A percentile compares a stretch with the other conserved stretches of the same genome.
These are phyloP conservation scores for Rubus parviflorus DNA, from an alignment of 306 rosid genomes.

Conservation along the genomic window DNA sequence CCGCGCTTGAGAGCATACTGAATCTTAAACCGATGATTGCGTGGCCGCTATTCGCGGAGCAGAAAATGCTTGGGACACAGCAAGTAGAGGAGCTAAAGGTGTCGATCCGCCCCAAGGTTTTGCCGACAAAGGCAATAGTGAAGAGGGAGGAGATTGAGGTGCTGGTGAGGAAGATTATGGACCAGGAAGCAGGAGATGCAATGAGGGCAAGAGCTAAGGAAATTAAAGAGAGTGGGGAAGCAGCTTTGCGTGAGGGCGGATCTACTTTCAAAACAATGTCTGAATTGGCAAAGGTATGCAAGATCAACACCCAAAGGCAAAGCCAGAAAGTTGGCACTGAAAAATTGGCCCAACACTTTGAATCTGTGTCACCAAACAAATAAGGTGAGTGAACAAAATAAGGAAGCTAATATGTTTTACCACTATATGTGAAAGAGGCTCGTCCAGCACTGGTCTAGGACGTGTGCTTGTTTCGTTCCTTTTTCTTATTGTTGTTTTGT, in stretches of 20 bases:
- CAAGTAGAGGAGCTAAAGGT: conserved; percentile 40
- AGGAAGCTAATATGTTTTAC: too few species aligned
- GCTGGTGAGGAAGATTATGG: conserved; percentile 47
- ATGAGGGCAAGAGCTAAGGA: conserved; percentile 31
- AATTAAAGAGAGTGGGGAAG: conserved; percentile 17
- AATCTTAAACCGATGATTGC: conserved; percentile 44
- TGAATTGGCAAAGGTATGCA: conserved; percentile 7
- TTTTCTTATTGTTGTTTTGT: too few species aligned
- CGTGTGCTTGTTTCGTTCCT: too few species aligned
- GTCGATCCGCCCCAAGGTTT: conserved; percentile 9
- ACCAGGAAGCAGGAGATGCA: conserved; percentile 24
- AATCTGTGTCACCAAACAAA: neutral
- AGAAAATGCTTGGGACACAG: conserved; percentile 42
- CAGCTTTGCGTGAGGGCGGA: conserved; percentile 28
- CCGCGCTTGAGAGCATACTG: conserved; percentile 40
- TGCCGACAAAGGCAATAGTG: conserved; percentile 2
- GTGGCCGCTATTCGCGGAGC: conserved; percentile 62
- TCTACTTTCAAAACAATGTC: conserved; percentile 30
- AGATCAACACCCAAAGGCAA: conserved; percentile 1
- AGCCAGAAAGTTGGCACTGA: neutral
- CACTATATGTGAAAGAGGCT: too few species aligned
- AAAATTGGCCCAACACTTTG: neutral
- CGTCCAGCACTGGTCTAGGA: too few species aligned
- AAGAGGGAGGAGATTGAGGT: conserved; percentile 33
- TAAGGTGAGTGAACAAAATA: too few species aligned